Percentiles rank a stretch among this genome's conserved stretches.
phyloP scores from a whole-genome alignment of 805 yeast species.

The Lipomyces chichibuensis region DNA sequence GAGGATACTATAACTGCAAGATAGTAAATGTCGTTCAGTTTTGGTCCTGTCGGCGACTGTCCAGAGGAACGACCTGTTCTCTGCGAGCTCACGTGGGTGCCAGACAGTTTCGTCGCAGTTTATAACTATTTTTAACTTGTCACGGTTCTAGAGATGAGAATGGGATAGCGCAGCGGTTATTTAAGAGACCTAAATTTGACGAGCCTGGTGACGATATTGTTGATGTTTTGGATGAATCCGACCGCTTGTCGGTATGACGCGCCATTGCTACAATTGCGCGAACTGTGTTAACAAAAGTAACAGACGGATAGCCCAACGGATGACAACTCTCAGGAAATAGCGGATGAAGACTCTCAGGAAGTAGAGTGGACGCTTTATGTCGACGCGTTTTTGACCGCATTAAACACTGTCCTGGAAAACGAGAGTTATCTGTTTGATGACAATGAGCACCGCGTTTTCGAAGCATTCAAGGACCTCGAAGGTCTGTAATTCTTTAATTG shows the following conservation, averaged over 20 bases:
- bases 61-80: background rate
- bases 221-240: background rate
- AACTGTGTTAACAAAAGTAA: background rate
- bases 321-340: too few relatives aligned
- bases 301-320: background rate
- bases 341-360: background rate
- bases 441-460: constrained; percentile 22
- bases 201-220: background rate
- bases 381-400: constrained; percentile 26
- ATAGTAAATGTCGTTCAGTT: background rate
- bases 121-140: background rate
- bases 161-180: background rate
- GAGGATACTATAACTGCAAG: background rate
- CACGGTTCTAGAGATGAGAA: background rate
- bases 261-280: background rate
- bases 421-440: constrained; percentile 30
- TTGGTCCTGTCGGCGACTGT: background rate
- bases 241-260: background rate
- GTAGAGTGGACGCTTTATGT: constrained; percentile 20
- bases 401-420: constrained; percentile 27
- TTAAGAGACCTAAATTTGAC: background rate
- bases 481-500: constrained; percentile 9
- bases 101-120: background rate
- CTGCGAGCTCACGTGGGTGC: background rate
- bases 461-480: constrained; percentile 20